Conservation (phyloP, 495 filamentous ascomycete genomes). For the Neurospora terricola region DNA sequence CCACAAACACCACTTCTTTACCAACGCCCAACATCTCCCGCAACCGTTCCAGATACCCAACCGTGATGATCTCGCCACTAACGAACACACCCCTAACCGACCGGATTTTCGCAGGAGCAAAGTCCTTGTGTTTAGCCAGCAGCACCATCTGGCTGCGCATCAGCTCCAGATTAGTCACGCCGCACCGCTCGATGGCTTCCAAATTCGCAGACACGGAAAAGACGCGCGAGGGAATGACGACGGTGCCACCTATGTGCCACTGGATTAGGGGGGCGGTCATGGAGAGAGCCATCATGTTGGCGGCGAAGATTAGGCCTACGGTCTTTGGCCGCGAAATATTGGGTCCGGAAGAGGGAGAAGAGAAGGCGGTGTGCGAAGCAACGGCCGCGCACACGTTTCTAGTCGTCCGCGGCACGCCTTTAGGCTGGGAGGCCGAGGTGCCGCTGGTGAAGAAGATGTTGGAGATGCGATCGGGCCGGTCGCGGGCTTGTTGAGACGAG, state of each 20-base stretch:
- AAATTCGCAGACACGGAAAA: neutral
- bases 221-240: neutral
- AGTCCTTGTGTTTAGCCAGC: neutral
- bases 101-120: neutral
- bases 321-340: neutral
- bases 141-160: neutral
- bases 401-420: neutral
- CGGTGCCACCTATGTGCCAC: neutral
- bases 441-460: neutral
- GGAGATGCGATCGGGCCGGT: neutral
- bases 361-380: neutral
- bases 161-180: neutral
- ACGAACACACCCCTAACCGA: neutral
- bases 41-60: neutral
- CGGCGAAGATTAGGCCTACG: neutral
- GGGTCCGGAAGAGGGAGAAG: neutral
- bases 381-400: neutral
- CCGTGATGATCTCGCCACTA: neutral
- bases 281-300: neutral
- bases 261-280: neutral
- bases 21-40: neutral
- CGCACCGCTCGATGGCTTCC: neutral
- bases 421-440: neutral
- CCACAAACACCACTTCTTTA: neutral
- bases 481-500: neutral